Evolutionary conservation across 306 rosid genomes (phyloP), one percentile per base, ranked within the genome.

Genomic region (Betula pendula): DNA sequence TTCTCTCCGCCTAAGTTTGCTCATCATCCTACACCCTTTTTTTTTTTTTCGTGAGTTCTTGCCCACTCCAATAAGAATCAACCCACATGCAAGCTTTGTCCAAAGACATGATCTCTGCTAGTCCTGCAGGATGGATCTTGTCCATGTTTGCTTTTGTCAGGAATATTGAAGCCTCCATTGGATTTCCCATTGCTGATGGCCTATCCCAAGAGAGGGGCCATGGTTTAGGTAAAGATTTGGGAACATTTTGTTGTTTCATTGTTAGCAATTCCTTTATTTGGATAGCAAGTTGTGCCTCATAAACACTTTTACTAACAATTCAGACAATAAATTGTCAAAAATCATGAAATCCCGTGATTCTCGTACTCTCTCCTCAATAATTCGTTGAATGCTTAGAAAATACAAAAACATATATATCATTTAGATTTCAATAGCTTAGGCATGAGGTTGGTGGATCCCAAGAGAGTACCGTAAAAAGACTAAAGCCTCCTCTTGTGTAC

Each of bases 81-180:
- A 68, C 33, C 52, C 90, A 86, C 83, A 82, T 89, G 83, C 83
- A 56, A 52, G 66, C 68, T 59, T 29, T 38, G 65, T 60, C 3
- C n/a, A 79, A 74, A 75, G 83, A 82, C 81, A 80, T 74, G 83
- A 87, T 80, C 84, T 69, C 71, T 68, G 76, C 67, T 73, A 59
- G 55, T 79, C 70, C 76, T 84, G 78, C 77, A 75, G 70, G 70
- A 80, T 81, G 89, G 88, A 92, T 88, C 87, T 87, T 87, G 91
- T 81, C 80, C 85, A 76, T 86, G 66, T 67, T 78, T 79, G 85
- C 91, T 83, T 84, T 89, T 90, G 86, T 84, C 90, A 82, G 83
- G 38, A 76, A 31, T 65, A 17, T 81, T 73, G 73, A 71, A 79
- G 43, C 77, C 73, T 42, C 29, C 42, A 14, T 72, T 60, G 70